A percentile compares a stretch with the other conserved stretches of the same genome.
Evolutionary conservation across 129 eudicot genomes (phyloP).

Genomic region (Logfia minima): DNA sequence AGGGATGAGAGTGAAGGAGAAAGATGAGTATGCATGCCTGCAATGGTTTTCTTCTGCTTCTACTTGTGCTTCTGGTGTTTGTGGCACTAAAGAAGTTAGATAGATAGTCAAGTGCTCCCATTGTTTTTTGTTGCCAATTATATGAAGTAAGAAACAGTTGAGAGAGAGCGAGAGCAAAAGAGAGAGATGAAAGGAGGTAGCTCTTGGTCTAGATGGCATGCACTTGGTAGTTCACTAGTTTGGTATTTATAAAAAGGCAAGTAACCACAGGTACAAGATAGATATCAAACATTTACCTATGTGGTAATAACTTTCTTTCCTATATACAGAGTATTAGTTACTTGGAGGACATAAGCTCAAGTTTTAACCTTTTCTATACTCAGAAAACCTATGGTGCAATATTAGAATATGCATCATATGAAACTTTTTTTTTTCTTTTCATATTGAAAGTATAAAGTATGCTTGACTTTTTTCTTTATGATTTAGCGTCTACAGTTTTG

Average conservation of each 20-base stretch:
- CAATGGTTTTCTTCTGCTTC: slow-evolving; percentile 64
- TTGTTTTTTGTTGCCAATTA: slow-evolving; percentile 8
- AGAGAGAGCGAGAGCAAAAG: slow-evolving; percentile 9
- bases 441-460: too few species aligned
- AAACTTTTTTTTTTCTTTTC: too few species aligned
- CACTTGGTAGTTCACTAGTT: slow-evolving; percentile 4
- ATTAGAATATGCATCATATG: too few species aligned
- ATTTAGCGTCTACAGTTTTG: not conserved
- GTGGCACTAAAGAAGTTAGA: slow-evolving; percentile 72
- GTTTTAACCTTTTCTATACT: too few species aligned
- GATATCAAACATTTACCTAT: not conserved
- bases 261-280: slow-evolving; percentile 6
- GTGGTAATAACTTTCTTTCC: not conserved
- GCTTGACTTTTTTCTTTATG: too few species aligned
- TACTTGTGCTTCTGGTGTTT: slow-evolving; percentile 50
- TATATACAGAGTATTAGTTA: not conserved
- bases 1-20: not conserved
- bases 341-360: not conserved
- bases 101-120: slow-evolving; percentile 94
- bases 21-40: slow-evolving; percentile 58
- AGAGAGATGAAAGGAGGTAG: slow-evolving; percentile 13
- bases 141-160: slow-evolving; percentile 14
- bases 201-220: slow-evolving; percentile 31
- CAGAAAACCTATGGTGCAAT: too few species aligned
- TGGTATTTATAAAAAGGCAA: slow-evolving; percentile 36